Conservation (phyloP, 2,329 filamentous ascomycete genomes). For the Fusarium continuum region DNA sequence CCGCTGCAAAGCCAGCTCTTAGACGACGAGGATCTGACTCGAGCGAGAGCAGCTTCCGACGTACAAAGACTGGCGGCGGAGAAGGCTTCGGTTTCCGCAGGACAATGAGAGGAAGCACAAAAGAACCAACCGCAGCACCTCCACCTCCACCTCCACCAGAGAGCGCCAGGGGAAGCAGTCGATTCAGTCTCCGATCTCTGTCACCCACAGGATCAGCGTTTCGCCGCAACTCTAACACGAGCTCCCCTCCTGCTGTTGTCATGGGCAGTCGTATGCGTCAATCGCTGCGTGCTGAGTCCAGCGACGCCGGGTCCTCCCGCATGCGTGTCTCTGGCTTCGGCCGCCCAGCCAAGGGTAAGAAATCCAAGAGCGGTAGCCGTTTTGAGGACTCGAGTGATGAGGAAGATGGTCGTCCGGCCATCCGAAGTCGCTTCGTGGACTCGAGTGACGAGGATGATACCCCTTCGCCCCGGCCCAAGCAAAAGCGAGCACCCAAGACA, state of each 20-base stretch:
- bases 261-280: constrained; percentile 54
- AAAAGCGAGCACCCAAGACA: constrained; percentile 49
- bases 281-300: constrained; percentile 56
- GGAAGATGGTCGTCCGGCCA: constrained; percentile 45
- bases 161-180: constrained; percentile 54
- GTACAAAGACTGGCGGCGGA: constrained; percentile 59
- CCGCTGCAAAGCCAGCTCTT: constrained; percentile 49
- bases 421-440: constrained; percentile 71
- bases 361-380: constrained; percentile 61
- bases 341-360: constrained; percentile 47
- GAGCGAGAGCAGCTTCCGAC: constrained; percentile 85
- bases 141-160: constrained; percentile 43
- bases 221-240: constrained; percentile 50
- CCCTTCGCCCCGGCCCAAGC: constrained; percentile 34
- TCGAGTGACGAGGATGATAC: constrained; percentile 69
- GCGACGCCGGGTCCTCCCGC: constrained; percentile 48
- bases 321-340: constrained; percentile 57
- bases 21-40: constrained; percentile 68
- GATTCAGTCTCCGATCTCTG: constrained; percentile 74
- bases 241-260: constrained; percentile 51
- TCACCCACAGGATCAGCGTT: constrained; percentile 71
- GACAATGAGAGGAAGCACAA: constrained; percentile 69
- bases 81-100: constrained; percentile 71
- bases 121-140: constrained; percentile 25
- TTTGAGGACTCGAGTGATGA: constrained; percentile 80